phyloP scores from a whole-genome alignment of 202 grass and related monocot genomes.

The Saccharum hybrid region DNA sequence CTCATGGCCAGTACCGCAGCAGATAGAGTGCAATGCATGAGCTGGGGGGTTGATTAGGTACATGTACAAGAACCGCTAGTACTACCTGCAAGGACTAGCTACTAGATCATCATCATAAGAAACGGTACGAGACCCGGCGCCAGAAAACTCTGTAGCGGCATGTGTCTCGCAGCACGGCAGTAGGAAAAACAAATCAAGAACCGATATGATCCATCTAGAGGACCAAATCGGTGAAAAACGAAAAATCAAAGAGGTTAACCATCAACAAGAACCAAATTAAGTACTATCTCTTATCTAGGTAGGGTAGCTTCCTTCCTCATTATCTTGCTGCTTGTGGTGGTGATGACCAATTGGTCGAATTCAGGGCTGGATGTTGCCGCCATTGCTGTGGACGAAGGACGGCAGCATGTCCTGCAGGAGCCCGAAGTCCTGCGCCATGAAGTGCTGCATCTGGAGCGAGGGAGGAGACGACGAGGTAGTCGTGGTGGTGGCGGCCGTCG shows the following conservation, averaged over 20 bases:
- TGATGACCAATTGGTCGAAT: neutral
- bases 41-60: slow-evolving; percentile 46
- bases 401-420: slow-evolving; percentile 91
- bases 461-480: slow-evolving; percentile 2
- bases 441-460: slow-evolving; percentile 67
- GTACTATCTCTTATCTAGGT: slow-evolving; percentile 39
- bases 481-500: neutral
- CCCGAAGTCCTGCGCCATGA: slow-evolving; percentile 69
- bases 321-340: neutral
- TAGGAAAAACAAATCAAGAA: slow-evolving; percentile 34
- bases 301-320: slow-evolving; percentile 7
- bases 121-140: slow-evolving; percentile 40
- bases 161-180: slow-evolving; percentile 30
- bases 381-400: slow-evolving; percentile 55
- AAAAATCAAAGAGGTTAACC: slow-evolving; percentile 46
- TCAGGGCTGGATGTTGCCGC: slow-evolving; percentile 37
- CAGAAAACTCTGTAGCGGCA: slow-evolving; percentile 38
- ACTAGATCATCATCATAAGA: slow-evolving; percentile 43
- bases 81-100: slow-evolving; percentile 39
- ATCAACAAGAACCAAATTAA: slow-evolving; percentile 46
- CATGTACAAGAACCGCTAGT: slow-evolving; percentile 58
- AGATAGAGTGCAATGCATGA: slow-evolving; percentile 49
- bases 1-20: slow-evolving; percentile 46
- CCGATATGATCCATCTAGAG: slow-evolving; percentile 11
- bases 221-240: slow-evolving; percentile 12